Conservation (phyloP, 495 filamentous ascomycete genomes). For the Niebla homalea region DNA sequence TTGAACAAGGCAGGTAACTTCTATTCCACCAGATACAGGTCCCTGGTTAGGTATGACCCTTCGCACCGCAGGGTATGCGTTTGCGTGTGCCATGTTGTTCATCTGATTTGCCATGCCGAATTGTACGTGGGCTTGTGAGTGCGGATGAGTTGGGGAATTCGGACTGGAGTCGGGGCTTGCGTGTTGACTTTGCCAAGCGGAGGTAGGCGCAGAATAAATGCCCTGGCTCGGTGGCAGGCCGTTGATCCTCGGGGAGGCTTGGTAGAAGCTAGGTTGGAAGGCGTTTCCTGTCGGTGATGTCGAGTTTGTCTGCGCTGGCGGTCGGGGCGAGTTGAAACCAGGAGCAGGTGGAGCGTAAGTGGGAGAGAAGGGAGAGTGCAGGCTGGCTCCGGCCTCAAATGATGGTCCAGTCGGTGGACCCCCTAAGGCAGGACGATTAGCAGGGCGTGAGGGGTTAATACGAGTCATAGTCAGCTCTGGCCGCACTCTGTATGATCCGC, state of each 20-base stretch:
- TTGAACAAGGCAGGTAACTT: constrained; percentile 70
- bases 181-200: constrained; percentile 40
- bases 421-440: constrained; percentile 11
- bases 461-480: constrained; percentile 67
- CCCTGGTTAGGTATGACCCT: constrained; percentile 75
- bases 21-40: constrained; percentile 66
- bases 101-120: constrained; percentile 24
- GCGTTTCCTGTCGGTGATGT: constrained; percentile 52
- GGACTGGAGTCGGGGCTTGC: constrained; percentile 40
- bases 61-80: constrained; percentile 45
- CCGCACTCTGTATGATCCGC: constrained; percentile 51
- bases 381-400: constrained; percentile 18
- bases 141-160: constrained; percentile 8
- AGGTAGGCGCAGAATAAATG: constrained; percentile 53
- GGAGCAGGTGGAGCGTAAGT: constrained; percentile 28
- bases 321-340: constrained; percentile 27
- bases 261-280: constrained; percentile 39
- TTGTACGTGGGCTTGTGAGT: constrained; percentile 21
- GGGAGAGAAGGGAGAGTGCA: constrained; percentile 26
- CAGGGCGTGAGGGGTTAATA: constrained; percentile 34
- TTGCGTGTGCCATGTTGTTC: constrained; percentile 20
- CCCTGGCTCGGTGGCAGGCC: constrained; percentile 39
- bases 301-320: constrained; percentile 37
- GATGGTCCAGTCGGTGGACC: constrained; percentile 16
- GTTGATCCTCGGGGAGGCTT: constrained; percentile 41